A percentile compares a stretch with the other conserved stretches of the same genome.
phyloP scores from a whole-genome alignment of 129 eudicot species.

The Cynara cardunculus region DNA sequence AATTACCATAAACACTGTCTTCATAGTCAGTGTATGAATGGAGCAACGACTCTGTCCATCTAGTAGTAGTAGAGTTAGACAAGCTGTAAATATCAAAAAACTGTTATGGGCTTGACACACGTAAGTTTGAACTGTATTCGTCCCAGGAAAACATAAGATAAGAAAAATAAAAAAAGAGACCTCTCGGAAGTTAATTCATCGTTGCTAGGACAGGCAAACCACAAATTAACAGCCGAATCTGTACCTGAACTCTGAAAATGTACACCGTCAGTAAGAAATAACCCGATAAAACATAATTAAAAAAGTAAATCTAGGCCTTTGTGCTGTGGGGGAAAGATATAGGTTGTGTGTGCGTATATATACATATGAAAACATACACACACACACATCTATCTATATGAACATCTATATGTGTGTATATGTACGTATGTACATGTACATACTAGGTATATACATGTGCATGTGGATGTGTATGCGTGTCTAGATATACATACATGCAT shows the following conservation, averaged over 20 bases:
- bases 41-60: constrained; percentile 57
- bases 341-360: not conserved
- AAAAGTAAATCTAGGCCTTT: not conserved
- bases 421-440: not conserved
- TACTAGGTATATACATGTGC: not conserved
- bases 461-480: not conserved
- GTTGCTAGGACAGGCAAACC: constrained; percentile 57
- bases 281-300: not conserved
- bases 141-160: not conserved
- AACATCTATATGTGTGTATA: not conserved
- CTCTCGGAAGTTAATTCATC: constrained; percentile 50
- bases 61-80: constrained; percentile 30
- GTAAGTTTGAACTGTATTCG: not conserved
- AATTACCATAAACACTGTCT: constrained; percentile 93
- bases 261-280: constrained; percentile 18
- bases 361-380: not conserved
- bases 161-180: constrained; percentile 25
- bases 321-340: not conserved
- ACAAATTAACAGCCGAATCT: constrained; percentile 90
- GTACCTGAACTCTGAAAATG: constrained; percentile 93
- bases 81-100: constrained; percentile 34
- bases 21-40: constrained; percentile 87
- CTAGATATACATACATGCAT: too few relatives aligned
- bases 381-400: not conserved
- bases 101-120: not conserved